Evolutionary conservation across 805 yeast species (phyloP), one percentile per base, ranked within the genome.

Genomic region (Komagataella pastoris): DNA sequence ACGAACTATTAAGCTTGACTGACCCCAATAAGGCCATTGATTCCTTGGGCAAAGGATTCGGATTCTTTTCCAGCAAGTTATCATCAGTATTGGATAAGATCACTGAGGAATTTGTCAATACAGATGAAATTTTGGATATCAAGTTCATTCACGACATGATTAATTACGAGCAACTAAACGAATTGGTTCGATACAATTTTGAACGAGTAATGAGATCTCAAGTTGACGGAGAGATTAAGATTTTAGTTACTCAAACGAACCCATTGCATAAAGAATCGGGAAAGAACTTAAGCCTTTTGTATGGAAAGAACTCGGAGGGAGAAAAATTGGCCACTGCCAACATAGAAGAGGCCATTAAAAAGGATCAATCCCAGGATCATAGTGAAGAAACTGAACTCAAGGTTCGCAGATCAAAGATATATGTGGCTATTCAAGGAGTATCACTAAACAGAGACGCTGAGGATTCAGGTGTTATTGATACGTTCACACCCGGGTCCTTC

Each of bases 271-370:
- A 58, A 7, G 59, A 57, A 2, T 67, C 59, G 36, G 57, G 52
- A 47, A 72, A 76, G 30, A 77, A 78, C 49, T 75, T 91, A 59
- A 83, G 84, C 55, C 64, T 86, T 57, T 88, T 89, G 62, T 69
- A 75, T 18, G 97, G 97, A 7, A 84, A 85, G 56, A 60, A 80
- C 1, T 76, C 80, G 47, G 95, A 88, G 64, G 97, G 93, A 12
- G 95, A 86, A 60, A 91, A 93, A 64, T 75, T 93, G 54, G 85
- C 95, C 46, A 74, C 79, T 59, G 98, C 97, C 3, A 90, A 88
- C 61, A 74, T 91, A 58, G 96, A 88, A 30, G 79, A 81, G 51
- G 80, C 82, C n/a, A 75, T 83, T 50, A 75, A 77, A 71, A 68
- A 67, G 62, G 51, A 67, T 56, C 56, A 67, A 59, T 44, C 65